Evolutionary conservation across 164 flowering plant species (phyloP), one percentile per base, ranked within the genome.

Genomic region (Stephania cephalantha): DNA sequence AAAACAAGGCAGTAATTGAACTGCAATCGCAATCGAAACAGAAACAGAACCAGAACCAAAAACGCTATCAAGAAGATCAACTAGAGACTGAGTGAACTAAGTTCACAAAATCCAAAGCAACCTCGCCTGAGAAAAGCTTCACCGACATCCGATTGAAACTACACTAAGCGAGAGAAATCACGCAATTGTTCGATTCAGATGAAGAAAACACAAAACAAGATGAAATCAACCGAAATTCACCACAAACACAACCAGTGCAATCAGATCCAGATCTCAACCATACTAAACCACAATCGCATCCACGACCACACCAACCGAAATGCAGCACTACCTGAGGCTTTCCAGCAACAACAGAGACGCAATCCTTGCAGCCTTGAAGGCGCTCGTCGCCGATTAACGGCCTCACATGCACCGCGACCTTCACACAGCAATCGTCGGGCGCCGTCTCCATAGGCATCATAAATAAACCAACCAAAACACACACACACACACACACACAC

Each of bases 311-410:
- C 8, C 25, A 7, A 71, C 30, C 44, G 5, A 71, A 72, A 65
- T 53, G 52, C 35, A 69, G 45, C 29, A 69, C 9, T 77, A 92
- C 99, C 99, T 94, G 98, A 66, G 98, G 97, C 84, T 92, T 92
- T 31, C 92, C 94, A 4, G 88, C 74, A 65, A 89, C 82, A 65
- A 96, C 91, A 46, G 97, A 78, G 73, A 96, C 97, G 70, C 99
- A 96, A 83, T 96, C 99, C 77, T 89, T 87, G 82, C 99, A 96
- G 6, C 97, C 99, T 75, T 94, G 98, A 55, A 88, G 79, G 71
- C 79, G 77, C 81, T 96, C 99, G 78, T 93, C 98, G 65, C 90
- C 93, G 76, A 96, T 91, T 45, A 96, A 87, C 9, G 99, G 98
- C 65, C 99, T 78, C 58, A 94, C 77, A 69, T 96, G 98, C 68